Percentiles rank a stretch among this genome's conserved stretches.
Evolutionary conservation across 441 rosid genomes (phyloP).

Genomic region (Pelargonium citronellum): DNA sequence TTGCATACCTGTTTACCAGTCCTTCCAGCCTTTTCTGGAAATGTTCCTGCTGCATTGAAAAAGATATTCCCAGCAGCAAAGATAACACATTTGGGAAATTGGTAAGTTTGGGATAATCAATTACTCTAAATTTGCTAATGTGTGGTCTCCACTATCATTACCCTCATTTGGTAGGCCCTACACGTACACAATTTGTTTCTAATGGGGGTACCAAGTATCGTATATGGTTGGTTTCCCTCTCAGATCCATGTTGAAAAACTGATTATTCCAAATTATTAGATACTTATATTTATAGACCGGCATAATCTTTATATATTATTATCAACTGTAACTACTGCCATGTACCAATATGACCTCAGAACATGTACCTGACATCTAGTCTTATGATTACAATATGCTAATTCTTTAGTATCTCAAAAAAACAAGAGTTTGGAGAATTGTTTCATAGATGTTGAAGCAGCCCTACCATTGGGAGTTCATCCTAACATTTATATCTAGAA

Average conservation of each 20-base stretch:
- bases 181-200: background rate
- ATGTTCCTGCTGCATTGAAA: constrained; percentile 53
- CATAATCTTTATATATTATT: background rate
- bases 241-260: background rate
- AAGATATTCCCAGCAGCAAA: constrained; percentile 55
- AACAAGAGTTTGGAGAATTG: background rate
- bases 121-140: background rate
- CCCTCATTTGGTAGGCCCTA: background rate
- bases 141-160: background rate
- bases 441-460: background rate
- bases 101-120: constrained; percentile 32
- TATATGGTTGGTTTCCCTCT: background rate
- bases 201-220: background rate
- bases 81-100: constrained; percentile 61
- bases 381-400: background rate
- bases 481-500: background rate
- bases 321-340: background rate
- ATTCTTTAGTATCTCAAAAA: constrained; percentile 1
- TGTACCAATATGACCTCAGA: background rate
- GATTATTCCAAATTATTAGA: background rate
- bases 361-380: background rate
- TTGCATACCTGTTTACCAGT: constrained; percentile 39
- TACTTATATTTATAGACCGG: background rate
- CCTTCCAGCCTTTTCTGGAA: constrained; percentile 74
- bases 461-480: background rate